Conservation (phyloP, 2,329 filamentous ascomycete species). For the Shiraia bambusicola region DNA sequence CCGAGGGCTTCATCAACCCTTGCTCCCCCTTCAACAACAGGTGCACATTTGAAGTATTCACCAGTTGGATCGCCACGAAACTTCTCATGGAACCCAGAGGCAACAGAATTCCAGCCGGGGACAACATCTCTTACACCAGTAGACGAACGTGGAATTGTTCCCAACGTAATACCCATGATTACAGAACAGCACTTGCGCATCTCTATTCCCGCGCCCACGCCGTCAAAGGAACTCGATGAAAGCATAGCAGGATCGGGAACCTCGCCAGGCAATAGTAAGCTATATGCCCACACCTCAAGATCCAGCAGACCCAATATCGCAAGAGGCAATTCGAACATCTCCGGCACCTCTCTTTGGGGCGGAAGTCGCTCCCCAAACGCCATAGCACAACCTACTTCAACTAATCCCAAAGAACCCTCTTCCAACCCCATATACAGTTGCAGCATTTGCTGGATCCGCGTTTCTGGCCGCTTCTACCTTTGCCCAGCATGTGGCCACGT, state of each 20-base stretch:
- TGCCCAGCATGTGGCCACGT: slow-evolving; percentile 42
- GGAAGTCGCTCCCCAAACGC: slow-evolving; percentile 12
- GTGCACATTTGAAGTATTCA: slow-evolving; percentile 22
- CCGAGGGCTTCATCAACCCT: slow-evolving; percentile 31
- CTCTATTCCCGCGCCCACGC: slow-evolving; percentile 28
- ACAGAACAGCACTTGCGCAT: slow-evolving; percentile 36
- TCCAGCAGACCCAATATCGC: slow-evolving; percentile 26
- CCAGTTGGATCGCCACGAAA: slow-evolving; percentile 28
- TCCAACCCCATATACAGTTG: slow-evolving; percentile 34
- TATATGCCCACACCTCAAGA: slow-evolving; percentile 17
- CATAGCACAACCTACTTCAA: slow-evolving; percentile 3
- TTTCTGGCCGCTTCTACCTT: slow-evolving; percentile 38
- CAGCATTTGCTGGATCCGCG: slow-evolving; percentile 43
- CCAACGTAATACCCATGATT: slow-evolving; percentile 18
- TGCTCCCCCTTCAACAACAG: slow-evolving; percentile 21
- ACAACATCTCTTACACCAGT: slow-evolving; percentile 15
- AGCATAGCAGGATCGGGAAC: slow-evolving; percentile 18
- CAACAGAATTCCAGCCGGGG: slow-evolving; percentile 36
- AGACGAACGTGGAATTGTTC: slow-evolving; percentile 16
- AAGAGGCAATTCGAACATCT: slow-evolving; percentile 31
- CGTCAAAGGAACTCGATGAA: slow-evolving; percentile 22
- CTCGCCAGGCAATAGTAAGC: slow-evolving; percentile 15
- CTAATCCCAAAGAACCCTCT: slow-evolving; percentile 13
- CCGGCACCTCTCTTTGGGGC: slow-evolving; percentile 22
- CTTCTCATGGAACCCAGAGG: slow-evolving; percentile 42